Evolutionary conservation across 371 early-diverging fungal species (phyloP).

Genomic region (Rhizomucor miehei): DNA sequence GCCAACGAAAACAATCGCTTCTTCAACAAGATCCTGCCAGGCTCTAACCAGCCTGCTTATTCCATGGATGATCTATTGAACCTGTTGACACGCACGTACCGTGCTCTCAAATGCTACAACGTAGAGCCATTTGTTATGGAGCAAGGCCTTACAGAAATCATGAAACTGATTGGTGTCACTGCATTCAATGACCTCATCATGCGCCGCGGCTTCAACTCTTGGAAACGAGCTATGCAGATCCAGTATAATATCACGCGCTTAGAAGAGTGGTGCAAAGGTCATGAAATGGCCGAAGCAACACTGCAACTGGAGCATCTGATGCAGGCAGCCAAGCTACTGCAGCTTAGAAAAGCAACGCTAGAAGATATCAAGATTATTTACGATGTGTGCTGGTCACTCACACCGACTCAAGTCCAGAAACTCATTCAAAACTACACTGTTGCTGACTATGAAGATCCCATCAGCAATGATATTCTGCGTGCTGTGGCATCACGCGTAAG

Average conservation of each 20-base stretch:
- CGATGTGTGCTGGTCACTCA: constrained; percentile 93
- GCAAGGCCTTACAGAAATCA: constrained; percentile 86
- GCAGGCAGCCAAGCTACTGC: constrained; percentile 94
- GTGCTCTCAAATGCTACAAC: constrained; percentile 94
- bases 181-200: constrained; percentile 95
- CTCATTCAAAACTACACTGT: constrained; percentile 79
- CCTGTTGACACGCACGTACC: constrained; percentile 87
- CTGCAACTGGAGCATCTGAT: constrained; percentile 88
- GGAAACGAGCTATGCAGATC: constrained; percentile 94
- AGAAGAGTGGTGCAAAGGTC: constrained; percentile 97
- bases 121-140: constrained; percentile 76
- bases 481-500: constrained; percentile 86
- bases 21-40: constrained; percentile 70
- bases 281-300: constrained; percentile 84
- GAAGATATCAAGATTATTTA: constrained; percentile 93
- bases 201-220: constrained; percentile 84
- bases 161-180: constrained; percentile 88
- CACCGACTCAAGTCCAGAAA: constrained; percentile 94
- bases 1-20: constrained; percentile 84
- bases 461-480: constrained; percentile 87
- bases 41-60: constrained; percentile 70
- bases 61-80: constrained; percentile 91
- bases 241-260: constrained; percentile 95
- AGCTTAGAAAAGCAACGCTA: constrained; percentile 88
- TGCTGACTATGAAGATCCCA: constrained; percentile 82